Evolutionary conservation across 179 eudicot genomes (phyloP), one percentile per base, ranked within the genome.

Genomic region (Camellia oleifera): DNA sequence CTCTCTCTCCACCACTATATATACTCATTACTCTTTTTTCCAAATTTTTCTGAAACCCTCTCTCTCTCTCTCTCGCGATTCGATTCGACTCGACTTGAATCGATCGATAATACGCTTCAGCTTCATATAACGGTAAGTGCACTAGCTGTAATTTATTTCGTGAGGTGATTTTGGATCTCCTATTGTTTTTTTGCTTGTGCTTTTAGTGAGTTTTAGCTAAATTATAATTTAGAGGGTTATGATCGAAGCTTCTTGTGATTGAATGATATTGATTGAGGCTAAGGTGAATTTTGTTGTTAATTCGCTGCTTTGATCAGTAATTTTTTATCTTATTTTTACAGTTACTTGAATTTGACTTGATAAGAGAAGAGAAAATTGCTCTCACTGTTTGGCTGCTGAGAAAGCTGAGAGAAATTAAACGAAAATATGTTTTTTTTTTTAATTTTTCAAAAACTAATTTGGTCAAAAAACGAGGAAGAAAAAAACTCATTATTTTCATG

Each of bases 11-110:
- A 4, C 50, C 74, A 23, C 40, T 32, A 48, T 48, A 70, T 45
- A 70, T 46, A n/a, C 32, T 14, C 15, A 44, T 14, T 70, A 32
- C 40, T 2, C 15, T 18, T 7, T 17, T 48, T 50, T 0, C 54
- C 56, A 70, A 69, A 0, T 48, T 3, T 17, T 70, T 46, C 15
- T 48, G 7, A 60, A 60, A 15, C 18, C 2, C 72, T 69, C 73
- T 45, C 72, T 68, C 20, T 68, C 73, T 69, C 73, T 69, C 73
- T 69, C 57, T 48, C 74, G 46, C 26, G 15, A 50, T 48, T 54
- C 15, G 40, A 32, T 46, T 45, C 53, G 10, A 18, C 11, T 44
- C 13, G 26, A 45, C 40, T 32, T 32, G 40, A 32, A 32, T 32
- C 40, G 2, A n/a, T 69, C 53, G 54, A 69, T 45, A 56, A 53